Conservation (phyloP, 1,139 yeast genomes). For the Taphrina wiesneri region DNA sequence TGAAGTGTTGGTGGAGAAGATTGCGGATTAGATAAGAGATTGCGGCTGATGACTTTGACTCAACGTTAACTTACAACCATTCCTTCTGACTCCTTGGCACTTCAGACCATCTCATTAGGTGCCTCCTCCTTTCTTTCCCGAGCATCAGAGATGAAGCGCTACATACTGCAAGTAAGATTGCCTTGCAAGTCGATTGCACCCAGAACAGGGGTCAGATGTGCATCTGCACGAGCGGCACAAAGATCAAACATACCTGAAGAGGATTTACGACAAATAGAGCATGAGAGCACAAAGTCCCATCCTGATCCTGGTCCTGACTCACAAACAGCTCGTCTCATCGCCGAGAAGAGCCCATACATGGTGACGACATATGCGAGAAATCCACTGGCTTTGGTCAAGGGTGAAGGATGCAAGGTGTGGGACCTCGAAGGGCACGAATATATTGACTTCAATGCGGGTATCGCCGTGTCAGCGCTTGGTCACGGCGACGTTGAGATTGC, state of each 20-base stretch:
- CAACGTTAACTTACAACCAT: not conserved
- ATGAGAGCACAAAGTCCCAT: conserved; percentile 23
- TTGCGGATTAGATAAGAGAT: conserved; percentile 11
- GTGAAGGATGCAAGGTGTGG: conserved; percentile 70
- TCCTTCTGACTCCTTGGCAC: not conserved
- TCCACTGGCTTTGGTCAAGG: conserved; percentile 64
- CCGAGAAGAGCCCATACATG: conserved; percentile 56
- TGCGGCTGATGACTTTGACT: not conserved
- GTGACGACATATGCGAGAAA: conserved; percentile 85
- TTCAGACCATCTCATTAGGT: not conserved
- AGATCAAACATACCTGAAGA: conserved; percentile 24
- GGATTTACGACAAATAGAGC: conserved; percentile 20
- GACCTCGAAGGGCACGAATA: conserved; percentile 77
- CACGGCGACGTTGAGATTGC: conserved; percentile 77
- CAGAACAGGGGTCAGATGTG: conserved; percentile 4
- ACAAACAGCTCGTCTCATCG: conserved; percentile 28
- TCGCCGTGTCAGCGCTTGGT: conserved; percentile 94
- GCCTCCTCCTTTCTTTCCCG: not conserved
- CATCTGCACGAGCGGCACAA: conserved; percentile 13
- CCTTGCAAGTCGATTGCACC: not conserved
- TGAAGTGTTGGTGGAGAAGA: no score
- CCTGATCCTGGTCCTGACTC: conserved; percentile 34
- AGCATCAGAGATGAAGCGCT: not conserved
- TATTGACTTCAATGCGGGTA: conserved; percentile 91
- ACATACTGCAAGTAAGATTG: not conserved